Percentiles rank a stretch among this genome's conserved stretches.
Evolutionary conservation across 768 basidiomycete genomes (phyloP).

Genomic region (Chiua virens): DNA sequence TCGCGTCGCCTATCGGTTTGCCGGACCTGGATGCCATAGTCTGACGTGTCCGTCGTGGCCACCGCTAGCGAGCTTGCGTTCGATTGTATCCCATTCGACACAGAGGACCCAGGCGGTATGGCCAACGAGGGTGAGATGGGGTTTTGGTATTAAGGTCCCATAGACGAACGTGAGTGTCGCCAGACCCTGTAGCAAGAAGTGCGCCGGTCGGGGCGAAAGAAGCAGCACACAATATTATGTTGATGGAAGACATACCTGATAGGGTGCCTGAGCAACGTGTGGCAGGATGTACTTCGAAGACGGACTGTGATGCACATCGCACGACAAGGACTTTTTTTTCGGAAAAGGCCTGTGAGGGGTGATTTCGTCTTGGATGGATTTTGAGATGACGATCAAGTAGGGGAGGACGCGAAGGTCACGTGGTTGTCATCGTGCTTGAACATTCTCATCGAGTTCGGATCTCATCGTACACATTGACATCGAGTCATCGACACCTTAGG

Average conservation of each 20-base stretch:
- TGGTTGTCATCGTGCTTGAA: constrained; percentile 91
- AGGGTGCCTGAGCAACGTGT: constrained; percentile 93
- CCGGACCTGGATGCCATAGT: constrained; percentile 93
- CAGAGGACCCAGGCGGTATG: constrained; percentile 97
- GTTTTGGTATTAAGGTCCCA: constrained; percentile 95
- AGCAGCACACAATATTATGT: constrained; percentile 80
- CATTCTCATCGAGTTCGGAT: too few species aligned
- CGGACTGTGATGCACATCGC: constrained; percentile 91
- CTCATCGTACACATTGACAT: too few species aligned
- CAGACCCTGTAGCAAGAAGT: constrained; percentile 91
- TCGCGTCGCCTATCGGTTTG: constrained; percentile 81
- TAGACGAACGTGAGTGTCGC: constrained; percentile 87
- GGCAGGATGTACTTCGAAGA: constrained; percentile 91
- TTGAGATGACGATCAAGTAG: constrained; percentile 83
- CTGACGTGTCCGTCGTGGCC: constrained; percentile 93
- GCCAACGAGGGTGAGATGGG: constrained; percentile 83
- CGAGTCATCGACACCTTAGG: too few species aligned
- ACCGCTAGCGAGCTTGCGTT: constrained; percentile 87
- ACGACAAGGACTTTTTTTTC: constrained; percentile 87
- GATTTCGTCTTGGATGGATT: constrained; percentile 74
- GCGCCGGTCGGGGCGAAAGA: constrained; percentile 93
- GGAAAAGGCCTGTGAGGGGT: constrained; percentile 70
- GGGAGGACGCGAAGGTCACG: constrained; percentile 89
- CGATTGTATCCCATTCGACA: constrained; percentile 95
- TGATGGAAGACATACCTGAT: constrained; percentile 52